phyloP scores from a whole-genome alignment of 2,329 filamentous ascomycete genomes.

The Xylaria digitata region DNA sequence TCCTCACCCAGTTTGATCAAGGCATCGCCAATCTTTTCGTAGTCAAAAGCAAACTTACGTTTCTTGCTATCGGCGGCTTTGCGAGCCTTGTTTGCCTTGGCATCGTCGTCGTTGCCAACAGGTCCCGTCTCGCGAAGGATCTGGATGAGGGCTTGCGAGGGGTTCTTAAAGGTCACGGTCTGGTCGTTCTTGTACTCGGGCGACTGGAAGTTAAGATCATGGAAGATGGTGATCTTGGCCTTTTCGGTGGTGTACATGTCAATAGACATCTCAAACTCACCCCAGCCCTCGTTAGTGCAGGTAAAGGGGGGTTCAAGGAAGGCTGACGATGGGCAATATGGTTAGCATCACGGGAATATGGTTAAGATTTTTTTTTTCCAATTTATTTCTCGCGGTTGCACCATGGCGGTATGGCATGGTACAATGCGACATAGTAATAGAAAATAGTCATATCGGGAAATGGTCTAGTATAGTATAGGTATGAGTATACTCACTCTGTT shows the following conservation, averaged over 20 bases:
- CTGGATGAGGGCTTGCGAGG: constrained; percentile 84
- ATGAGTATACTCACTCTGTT: constrained; percentile 74
- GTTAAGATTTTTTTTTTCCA: no score
- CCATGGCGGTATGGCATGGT: no score
- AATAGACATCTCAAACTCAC: constrained; percentile 96
- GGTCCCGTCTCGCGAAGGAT: constrained; percentile 85
- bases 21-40: constrained; percentile 95
- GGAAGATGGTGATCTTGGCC: constrained; percentile 80
- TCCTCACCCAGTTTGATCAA: constrained; percentile 91
- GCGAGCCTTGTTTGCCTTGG: constrained; percentile 71
- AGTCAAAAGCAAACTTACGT: constrained; percentile 79
- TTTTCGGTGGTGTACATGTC: constrained; percentile 86
- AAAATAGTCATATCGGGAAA: no score
- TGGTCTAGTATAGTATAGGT: background rate
- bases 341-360: constrained; percentile 35
- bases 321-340: constrained; percentile 58
- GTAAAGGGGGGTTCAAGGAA: constrained; percentile 88
- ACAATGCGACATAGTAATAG: no score
- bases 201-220: constrained; percentile 92
- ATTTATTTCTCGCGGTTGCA: no score
- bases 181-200: constrained; percentile 86
- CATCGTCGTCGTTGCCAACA: constrained; percentile 78
- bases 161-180: constrained; percentile 88
- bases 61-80: constrained; percentile 75
- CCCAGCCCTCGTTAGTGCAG: constrained; percentile 96